Conservation (phyloP, 257 asterid genomes). For the Gentiana straminea region DNA sequence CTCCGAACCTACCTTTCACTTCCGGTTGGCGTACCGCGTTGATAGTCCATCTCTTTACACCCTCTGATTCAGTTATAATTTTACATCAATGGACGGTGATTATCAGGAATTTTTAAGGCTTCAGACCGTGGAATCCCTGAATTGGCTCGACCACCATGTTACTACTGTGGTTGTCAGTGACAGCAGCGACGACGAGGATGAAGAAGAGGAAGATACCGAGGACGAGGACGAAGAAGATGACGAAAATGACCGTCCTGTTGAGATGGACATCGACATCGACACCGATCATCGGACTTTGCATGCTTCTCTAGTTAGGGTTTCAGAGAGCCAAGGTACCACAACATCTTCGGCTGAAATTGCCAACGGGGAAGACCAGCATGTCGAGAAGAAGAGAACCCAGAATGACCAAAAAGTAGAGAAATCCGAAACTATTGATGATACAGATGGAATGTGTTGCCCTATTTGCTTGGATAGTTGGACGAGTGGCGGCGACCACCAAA, state of each 20-base stretch:
- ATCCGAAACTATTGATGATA: constrained; percentile 25
- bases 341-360: constrained; percentile 16
- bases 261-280: not conserved
- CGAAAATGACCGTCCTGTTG: constrained; percentile 1
- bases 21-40: no score
- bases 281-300: not conserved
- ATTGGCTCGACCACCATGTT: no score
- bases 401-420: constrained; percentile 13
- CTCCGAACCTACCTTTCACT: no score
- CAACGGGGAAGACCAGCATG: constrained; percentile 12
- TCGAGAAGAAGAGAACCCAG: constrained; percentile 12
- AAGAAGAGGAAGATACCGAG: constrained; percentile 15
- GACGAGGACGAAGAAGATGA: constrained; percentile 14
- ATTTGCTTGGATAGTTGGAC: constrained; percentile 92
- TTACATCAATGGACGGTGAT: no score
- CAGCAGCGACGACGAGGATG: constrained; percentile 10
- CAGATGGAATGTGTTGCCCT: constrained; percentile 75
- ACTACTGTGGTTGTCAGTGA: not conserved
- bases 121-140: no score
- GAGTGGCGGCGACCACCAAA: constrained; percentile 59
- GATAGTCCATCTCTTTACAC: no score
- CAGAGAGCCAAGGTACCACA: constrained; percentile 10
- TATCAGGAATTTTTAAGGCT: no score
- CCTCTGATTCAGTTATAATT: no score
- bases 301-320: constrained; percentile 6